These are phyloP conservation scores for Rhododendron williamsianum DNA, from an alignment of 148 eudicot species.

Conservation along the genomic window DNA sequence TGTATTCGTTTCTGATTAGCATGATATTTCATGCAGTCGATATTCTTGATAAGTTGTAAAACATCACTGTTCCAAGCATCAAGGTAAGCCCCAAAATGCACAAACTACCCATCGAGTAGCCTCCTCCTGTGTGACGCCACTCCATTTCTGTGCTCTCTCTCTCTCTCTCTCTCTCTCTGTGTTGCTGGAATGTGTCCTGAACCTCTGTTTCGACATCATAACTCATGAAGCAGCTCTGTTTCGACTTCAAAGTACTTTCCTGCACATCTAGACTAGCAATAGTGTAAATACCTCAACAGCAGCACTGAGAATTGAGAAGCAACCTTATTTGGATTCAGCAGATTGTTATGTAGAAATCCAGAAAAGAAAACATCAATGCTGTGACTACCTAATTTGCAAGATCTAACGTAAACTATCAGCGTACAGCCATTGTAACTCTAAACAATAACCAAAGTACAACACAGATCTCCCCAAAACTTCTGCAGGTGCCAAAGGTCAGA, in stretches of 20 bases:
- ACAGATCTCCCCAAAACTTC: neutral
- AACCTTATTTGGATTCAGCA: neutral
- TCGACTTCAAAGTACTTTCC: neutral
- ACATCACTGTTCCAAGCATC: neutral
- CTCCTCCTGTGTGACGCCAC: too few species aligned
- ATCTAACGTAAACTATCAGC: neutral
- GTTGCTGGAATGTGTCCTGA: too few species aligned
- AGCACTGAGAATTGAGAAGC: neutral
- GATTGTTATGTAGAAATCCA: neutral
- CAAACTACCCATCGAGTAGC: neutral
- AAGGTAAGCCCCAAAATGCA: neutral
- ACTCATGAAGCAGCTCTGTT: neutral
- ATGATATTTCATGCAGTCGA: neutral
- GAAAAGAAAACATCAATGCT: neutral
- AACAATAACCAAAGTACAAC: neutral
- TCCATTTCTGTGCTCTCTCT: too few species aligned
- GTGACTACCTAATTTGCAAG: neutral
- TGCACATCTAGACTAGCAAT: neutral
- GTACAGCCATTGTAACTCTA: neutral
- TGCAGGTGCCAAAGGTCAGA: neutral
- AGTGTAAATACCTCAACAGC: neutral
- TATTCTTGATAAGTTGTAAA: neutral
- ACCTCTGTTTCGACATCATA: neutral
- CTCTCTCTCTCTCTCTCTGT: too few species aligned
- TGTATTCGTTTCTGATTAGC: too few species aligned